Base-by-base conservation (phyloP, 1,139 yeast species). In the Blastobotrys apis region DNA sequence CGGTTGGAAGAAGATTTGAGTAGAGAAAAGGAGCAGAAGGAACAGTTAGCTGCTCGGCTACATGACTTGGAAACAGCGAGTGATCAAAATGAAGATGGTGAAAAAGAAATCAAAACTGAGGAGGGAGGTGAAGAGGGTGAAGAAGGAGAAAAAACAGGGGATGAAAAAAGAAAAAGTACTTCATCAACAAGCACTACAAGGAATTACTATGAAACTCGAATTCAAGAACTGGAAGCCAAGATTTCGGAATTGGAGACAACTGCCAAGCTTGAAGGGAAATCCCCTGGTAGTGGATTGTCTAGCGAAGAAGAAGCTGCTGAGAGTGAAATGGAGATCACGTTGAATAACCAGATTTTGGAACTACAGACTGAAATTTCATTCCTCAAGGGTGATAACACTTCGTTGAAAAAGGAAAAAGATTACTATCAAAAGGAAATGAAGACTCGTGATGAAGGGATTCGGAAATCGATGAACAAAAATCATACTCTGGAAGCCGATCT, bases 361-460 rank as follows among this genome's bases (percentile, higher is more conserved):
- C 49, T 56, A 20, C 55, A 56, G 35, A 55, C 60, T 0, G 57
- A 56, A 38, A 34, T 56, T 13, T 53, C 57, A 13, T 47, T 55
- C 23, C 40, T 56, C 13, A 45, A 47, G 20, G 52, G 52, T 31
- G 59, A 56, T 44, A 56, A 55, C 39, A 45, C 42, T 3, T 37
- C 53, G 8, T 41, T 57, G 16, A 47, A 48, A 22, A 48, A 47
- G 42, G 60, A 55, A 19, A 53, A 49, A 16, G 55, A 50, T n/a
- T 51, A 48, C 36, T 51, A 49, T 33, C 54, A 50, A 32, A 29
- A 41, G 15, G 42, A 42, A 8, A 38, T 53, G 35, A 53, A 53
- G 36, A 29, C 37, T 15, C 51, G 48, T 19, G 58, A 55, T 20
- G 53, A 50, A 21, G 53, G 49, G 25, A 25, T 47, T 23, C 49